phyloP scores from a whole-genome alignment of 345 rosid genomes.

The Viola odorata region DNA sequence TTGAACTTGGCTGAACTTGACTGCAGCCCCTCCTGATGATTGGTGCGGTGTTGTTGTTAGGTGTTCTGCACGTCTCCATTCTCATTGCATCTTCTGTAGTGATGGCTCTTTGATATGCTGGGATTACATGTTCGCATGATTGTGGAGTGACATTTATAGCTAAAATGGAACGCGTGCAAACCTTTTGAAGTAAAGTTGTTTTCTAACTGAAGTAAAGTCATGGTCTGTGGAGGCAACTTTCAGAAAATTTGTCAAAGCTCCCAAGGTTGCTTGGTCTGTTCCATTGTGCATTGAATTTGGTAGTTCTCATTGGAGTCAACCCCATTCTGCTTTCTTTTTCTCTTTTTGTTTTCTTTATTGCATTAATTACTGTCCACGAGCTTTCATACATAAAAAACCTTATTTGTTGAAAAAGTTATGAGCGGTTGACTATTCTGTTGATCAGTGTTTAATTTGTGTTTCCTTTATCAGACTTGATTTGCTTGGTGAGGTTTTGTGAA shows the following conservation, averaged over 20 bases:
- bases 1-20: too few relatives aligned
- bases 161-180: constrained; percentile 11
- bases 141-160: constrained; percentile 13
- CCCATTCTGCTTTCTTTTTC: neutral
- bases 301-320: constrained; percentile 23
- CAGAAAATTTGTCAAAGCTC: constrained; percentile 25
- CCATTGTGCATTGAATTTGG: constrained; percentile 26
- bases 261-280: constrained; percentile 26
- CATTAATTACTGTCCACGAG: neutral
- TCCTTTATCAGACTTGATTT: too few relatives aligned
- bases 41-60: neutral
- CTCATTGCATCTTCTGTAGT: constrained; percentile 18
- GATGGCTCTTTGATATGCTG: too few relatives aligned
- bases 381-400: too few relatives aligned
- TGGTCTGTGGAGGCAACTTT: constrained; percentile 19
- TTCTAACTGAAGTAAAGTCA: constrained; percentile 17
- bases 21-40: too few relatives aligned
- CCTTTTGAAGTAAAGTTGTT: neutral
- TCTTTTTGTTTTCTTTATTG: neutral
- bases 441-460: too few relatives aligned
- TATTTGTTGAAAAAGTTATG: too few relatives aligned
- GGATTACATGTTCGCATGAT: constrained; percentile 13
- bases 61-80: constrained; percentile 13
- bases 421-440: too few relatives aligned
- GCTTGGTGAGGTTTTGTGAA: too few relatives aligned